Evolutionary conservation across 1,139 yeast species (phyloP).

Genomic region (Maudiozyma humilis): DNA sequence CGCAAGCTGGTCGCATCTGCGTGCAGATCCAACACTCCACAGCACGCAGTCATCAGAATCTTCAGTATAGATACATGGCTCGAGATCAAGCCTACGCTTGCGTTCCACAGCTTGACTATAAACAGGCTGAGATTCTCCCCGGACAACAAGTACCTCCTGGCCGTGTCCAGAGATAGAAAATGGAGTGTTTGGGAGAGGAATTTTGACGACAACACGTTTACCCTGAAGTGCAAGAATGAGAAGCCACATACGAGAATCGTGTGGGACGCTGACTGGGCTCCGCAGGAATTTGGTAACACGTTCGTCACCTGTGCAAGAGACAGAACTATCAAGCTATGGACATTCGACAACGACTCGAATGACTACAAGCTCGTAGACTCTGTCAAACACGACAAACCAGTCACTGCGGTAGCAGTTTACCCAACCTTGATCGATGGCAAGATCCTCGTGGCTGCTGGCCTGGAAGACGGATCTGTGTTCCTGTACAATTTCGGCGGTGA

Average conservation of each 20-base stretch:
- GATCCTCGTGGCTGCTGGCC: constrained; percentile 54
- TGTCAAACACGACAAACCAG: constrained; percentile 45
- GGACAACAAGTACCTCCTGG: constrained; percentile 56
- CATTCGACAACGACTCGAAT: constrained; percentile 24
- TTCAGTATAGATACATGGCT: constrained; percentile 61
- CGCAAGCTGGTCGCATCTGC: constrained; percentile 72
- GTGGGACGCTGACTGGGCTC: constrained; percentile 92
- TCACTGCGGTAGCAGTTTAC: constrained; percentile 64
- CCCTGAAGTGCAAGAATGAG: constrained; percentile 41
- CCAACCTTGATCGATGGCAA: constrained; percentile 26
- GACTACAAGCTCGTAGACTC: constrained; percentile 21
- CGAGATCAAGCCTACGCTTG: constrained; percentile 41
- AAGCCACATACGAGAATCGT: constrained; percentile 88
- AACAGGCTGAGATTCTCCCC: constrained; percentile 75
- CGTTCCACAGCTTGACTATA: constrained; percentile 76
- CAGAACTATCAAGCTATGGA: constrained; percentile 70
- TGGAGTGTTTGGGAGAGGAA: constrained; percentile 65
- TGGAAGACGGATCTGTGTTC: constrained; percentile 53
- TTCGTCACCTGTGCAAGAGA: constrained; percentile 90
- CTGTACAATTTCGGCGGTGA: constrained; percentile 28
- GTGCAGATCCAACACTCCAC: constrained; percentile 77
- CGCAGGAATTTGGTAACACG: constrained; percentile 33
- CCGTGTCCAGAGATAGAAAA: constrained; percentile 88
- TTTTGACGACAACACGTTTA: constrained; percentile 34
- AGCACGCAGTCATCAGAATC: constrained; percentile 78